phyloP scores from a whole-genome alignment of 1,284 basidiomycete species.

The Sporisorium exsertum region DNA sequence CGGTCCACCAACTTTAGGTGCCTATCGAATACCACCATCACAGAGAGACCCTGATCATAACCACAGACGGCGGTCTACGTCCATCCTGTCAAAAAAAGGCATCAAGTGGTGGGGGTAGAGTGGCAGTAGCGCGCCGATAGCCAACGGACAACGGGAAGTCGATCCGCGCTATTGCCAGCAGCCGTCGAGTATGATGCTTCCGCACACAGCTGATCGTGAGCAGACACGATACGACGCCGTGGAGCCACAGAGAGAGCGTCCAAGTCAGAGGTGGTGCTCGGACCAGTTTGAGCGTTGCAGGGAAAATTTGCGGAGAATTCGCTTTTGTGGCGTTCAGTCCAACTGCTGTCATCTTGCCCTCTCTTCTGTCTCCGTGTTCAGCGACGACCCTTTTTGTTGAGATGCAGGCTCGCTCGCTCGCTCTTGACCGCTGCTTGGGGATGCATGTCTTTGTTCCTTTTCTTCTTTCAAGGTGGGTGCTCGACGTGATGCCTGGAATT shows the following conservation, averaged over 20 bases:
- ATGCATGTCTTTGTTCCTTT: neutral
- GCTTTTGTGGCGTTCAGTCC: neutral
- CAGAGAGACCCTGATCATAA: neutral
- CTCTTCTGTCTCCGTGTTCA: neutral
- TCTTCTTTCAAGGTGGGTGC: neutral
- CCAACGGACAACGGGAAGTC: neutral
- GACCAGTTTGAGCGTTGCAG: neutral
- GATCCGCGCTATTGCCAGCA: neutral
- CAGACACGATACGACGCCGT: no score
- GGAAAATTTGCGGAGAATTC: constrained; percentile 10
- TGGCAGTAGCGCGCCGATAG: neutral
- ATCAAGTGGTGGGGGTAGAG: constrained; percentile 1
- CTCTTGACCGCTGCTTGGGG: neutral
- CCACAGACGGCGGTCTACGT: neutral
- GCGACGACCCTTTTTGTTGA: constrained; percentile 6
- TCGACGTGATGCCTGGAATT: neutral
- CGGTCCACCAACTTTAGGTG: neutral
- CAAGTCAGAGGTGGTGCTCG: constrained; percentile 1
- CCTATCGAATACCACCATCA: neutral
- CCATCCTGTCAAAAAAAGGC: neutral
- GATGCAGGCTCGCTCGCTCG: neutral
- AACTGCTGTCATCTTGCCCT: neutral
- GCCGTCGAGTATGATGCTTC: neutral
- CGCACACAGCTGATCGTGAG: neutral
- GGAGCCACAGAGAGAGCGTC: neutral